Evolutionary conservation across 495 filamentous ascomycete genomes (phyloP), one percentile per base, ranked within the genome.

Genomic region (Collariella sp.): DNA sequence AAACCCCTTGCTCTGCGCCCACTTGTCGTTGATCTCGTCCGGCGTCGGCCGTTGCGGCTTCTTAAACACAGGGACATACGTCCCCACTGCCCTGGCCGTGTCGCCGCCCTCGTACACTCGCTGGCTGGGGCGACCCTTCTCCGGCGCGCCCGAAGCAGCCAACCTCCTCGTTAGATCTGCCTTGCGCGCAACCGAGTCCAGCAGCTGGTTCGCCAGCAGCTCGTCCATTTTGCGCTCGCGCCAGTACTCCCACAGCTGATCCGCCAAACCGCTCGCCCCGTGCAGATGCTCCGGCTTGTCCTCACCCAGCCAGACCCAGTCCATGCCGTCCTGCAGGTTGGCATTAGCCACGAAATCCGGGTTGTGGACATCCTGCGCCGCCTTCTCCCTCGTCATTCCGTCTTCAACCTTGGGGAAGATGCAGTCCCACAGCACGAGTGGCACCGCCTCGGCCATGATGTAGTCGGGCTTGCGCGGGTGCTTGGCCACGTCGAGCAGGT

Each of bases 361-460:
- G 50, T 74, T 59, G n/a, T 77, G 56, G 63, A 26, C 43, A 12
- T 63, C 57, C 50, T 41, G 59, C 34, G 48, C 53, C 7, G 23
- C 19, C 34, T 20, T 26, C 15, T 40, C 26, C 26, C 26, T 31
- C 15, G n/a, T n/a, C 49, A 16, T 31, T 7, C 26, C 47, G n/a
- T 53, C 55, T 16, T 55, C 54, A 36, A 64, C 50, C 24, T 58
- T 57, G 6, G 93, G 91, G 69, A 95, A 98, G 11, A 89, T 75
- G 65, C 91, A 96, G 61, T 97, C 88, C 91, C 91, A 96, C 11
- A 98, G 78, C 3, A 98, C 91, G 12, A 98, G 75, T 0, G 94
- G 89, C 19, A 82, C 79, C 59, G 95, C 91, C 26, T 82, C 82
- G 0, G 94, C 93, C 84, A 98, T 95, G 44, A 84, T 79, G 71